Conservation (phyloP, 768 basidiomycete species). For the Suillus hirtellus region DNA sequence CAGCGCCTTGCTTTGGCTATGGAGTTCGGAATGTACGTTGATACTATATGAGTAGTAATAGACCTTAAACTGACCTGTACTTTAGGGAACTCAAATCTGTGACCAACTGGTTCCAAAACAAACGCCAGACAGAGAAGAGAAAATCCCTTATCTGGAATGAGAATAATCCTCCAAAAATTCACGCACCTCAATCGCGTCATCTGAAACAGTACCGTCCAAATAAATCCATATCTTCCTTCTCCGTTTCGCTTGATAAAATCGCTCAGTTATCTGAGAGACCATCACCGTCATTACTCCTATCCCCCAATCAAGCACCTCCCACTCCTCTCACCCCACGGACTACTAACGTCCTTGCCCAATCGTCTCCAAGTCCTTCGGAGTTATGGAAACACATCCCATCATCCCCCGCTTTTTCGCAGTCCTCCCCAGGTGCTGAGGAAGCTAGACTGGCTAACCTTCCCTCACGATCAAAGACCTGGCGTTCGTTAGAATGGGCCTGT, state of each 20-base stretch:
- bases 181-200: constrained; percentile 11
- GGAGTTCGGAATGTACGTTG: constrained; percentile 39
- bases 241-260: constrained; percentile 33
- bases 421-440: constrained; percentile 25
- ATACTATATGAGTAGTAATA: neutral
- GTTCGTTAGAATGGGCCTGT: constrained; percentile 76
- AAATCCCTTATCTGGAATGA: constrained; percentile 25
- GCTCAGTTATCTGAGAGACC: constrained; percentile 32
- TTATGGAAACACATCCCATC: constrained; percentile 34
- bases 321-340: constrained; percentile 36
- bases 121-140: constrained; percentile 52
- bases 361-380: constrained; percentile 18
- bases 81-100: constrained; percentile 66
- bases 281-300: constrained; percentile 13
- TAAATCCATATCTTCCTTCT: constrained; percentile 15
- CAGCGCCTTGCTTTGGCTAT: constrained; percentile 41
- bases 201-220: constrained; percentile 9
- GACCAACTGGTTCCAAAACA: constrained; percentile 85
- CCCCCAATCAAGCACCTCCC: constrained; percentile 19
- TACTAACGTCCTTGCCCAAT: constrained; percentile 12
- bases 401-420: constrained; percentile 24
- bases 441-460: constrained; percentile 27
- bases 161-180: constrained; percentile 20
- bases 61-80: constrained; percentile 12
- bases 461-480: constrained; percentile 41